Conservation (phyloP, 352 stramenopile species). For the Pythium brachiatum region DNA sequence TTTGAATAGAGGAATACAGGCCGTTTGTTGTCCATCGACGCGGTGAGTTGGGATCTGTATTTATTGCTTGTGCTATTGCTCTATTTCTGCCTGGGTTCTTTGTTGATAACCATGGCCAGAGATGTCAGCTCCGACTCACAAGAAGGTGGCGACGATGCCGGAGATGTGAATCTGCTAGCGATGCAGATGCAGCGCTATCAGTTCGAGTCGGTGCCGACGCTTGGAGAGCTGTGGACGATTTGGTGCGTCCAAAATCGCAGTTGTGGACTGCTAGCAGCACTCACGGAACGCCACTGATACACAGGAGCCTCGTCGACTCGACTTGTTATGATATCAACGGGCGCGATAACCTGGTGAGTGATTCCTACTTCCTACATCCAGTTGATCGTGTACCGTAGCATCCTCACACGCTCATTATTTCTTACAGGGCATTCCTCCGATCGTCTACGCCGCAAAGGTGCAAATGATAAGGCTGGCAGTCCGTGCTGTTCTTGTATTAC, state of each 20-base stretch:
- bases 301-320: slow-evolving; percentile 43
- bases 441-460: slow-evolving; percentile 62
- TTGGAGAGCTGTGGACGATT: slow-evolving; percentile 46
- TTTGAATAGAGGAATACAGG: not conserved
- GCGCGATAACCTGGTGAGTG: slow-evolving; percentile 38
- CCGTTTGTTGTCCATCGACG: not conserved
- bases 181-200: slow-evolving; percentile 60
- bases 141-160: slow-evolving; percentile 6
- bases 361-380: not conserved
- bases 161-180: slow-evolving; percentile 41
- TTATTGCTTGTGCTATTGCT: too few species aligned
- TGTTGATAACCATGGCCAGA: not conserved
- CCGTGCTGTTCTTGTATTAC: not conserved
- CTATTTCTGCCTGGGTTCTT: not conserved
- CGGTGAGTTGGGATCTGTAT: too few species aligned
- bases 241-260: slow-evolving; percentile 28
- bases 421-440: slow-evolving; percentile 43
- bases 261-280: not conserved
- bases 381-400: not conserved
- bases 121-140: not conserved
- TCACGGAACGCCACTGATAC: not conserved
- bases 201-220: slow-evolving; percentile 26
- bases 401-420: not conserved
- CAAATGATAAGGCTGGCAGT: not conserved
- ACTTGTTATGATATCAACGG: slow-evolving; percentile 55